Evolutionary conservation across 148 eudicot species (phyloP), one percentile per base, ranked within the genome.

Genomic region (Simmondsia chinensis): DNA sequence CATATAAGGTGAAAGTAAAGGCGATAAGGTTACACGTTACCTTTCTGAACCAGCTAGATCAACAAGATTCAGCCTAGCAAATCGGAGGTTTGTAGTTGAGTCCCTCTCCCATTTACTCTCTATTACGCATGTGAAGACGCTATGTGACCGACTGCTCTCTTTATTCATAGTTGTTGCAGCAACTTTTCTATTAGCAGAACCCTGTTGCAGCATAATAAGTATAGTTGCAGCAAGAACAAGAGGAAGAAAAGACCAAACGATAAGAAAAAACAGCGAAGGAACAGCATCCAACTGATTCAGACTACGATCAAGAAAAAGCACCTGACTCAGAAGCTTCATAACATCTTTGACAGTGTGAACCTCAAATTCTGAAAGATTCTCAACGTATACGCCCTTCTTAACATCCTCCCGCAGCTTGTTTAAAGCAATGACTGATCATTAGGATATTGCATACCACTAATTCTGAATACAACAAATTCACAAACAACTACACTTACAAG

Each of bases 41-140:
- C 99, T 91, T 68, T 91, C 99, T 24, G 99, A 91, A 59, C 99
- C 99, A 44, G 99, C 99, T 24, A 91, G 73, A 52, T 91, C 99
- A 61, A 91, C 99, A 66, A 91, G 96, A 73, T 91, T 91, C 50
- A 91, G 60, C 65, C 99, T 72, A 23, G 99, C 83, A 69, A 76
- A 91, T 48, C 99, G 75, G 40, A 71, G 56, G 63, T 91, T 86
- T 7, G 79, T 63, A 15, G 85, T 61, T 1, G 94, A 81, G 53
- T 91, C 96, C 61, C 87, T 91, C 54, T 83, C 99, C 95, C 95
- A 86, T 41, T 71, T 77, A 54, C 99, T 82, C 66, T 91, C 96
- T 26, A 91, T 82, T 30, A 76, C 60, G 50, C 96, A 91, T 25
- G 94, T 86, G 62, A 91, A 91, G 27, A 91, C 99, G 63, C 99